Evolutionary conservation across 352 stramenopile species (phyloP), one percentile per base, ranked within the genome.

Genomic region (Elongisporangium undulatum): DNA sequence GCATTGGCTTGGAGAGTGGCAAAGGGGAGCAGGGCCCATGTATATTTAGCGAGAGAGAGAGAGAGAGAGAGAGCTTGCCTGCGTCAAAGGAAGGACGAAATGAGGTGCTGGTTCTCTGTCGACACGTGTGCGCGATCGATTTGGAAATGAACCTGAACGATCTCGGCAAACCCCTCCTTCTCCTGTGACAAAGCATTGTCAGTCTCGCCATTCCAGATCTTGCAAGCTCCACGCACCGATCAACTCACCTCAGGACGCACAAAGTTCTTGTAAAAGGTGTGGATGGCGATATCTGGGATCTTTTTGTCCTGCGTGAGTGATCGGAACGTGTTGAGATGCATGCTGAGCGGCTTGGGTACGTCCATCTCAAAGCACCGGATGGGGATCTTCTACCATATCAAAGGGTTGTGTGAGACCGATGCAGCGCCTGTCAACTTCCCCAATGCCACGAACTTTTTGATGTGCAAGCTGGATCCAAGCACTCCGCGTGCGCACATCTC

Each of bases 231-330:
- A 26, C 29, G 19, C n/a, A 26, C 19, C 2, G 9, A 4, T 26
- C 23, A 4, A 65, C 65, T 49, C 49, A 82, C 74, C 34, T 74
- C 64, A 0, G 85, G 85, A 3, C 59, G 19, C 20, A 85, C 69
- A 39, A 87, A 63, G 60, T 87, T 94, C 62, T 94, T 94, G 68
- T 86, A 96, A 66, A 93, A 96, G 22, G 79, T 79, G 54, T 96
- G 87, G 68, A 96, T 95, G 16, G 87, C 86, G 49, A 96, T 82
- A 34, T 89, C 82, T 0, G 88, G 88, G 38, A 96, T 85, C 61
- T 87, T 89, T 50, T 90, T 87, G 53, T 75, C 61, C 41, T 78
- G 72, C 21, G 71, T 91, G 24, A 95, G 67, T 53, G 75, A 89
- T 16, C 88, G 79, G 52, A 91, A 96, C 2, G 74, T 81, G 63